Percentiles rank a stretch among this genome's conserved stretches.
phyloP scores from a whole-genome alignment of 768 basidiomycete genomes.

The Auriculariales sp. region DNA sequence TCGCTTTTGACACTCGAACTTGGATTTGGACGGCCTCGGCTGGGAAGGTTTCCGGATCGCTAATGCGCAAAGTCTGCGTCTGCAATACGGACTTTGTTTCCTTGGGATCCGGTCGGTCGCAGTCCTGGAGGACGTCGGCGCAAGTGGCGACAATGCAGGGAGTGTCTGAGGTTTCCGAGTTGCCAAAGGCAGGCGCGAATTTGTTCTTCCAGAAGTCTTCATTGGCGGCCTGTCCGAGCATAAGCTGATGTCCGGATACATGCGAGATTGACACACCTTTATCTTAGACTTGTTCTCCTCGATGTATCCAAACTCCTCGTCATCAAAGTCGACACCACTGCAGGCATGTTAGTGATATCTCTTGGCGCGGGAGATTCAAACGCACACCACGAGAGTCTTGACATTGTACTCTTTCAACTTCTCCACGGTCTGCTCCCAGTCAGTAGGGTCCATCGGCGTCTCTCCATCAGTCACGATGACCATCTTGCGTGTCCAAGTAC shows the following conservation, averaged over 20 bases:
- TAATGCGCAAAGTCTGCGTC: conserved; percentile 58
- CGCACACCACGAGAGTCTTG: conserved; percentile 58
- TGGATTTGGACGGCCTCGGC: conserved; percentile 64
- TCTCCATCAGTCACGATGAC: conserved; percentile 79
- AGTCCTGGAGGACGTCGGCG: conserved; percentile 47
- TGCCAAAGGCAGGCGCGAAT: conserved; percentile 24
- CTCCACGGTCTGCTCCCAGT: conserved; percentile 54
- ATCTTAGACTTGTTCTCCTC: conserved; percentile 55
- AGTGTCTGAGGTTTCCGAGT: too few relatives aligned
- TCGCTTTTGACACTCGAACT: conserved; percentile 70
- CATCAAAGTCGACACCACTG: conserved; percentile 85
- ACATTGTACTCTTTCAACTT: conserved; percentile 51
- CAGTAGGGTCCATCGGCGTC: conserved; percentile 52
- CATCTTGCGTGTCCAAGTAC: conserved; percentile 75
- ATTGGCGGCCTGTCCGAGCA: conserved; percentile 41
- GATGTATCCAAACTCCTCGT: conserved; percentile 44
- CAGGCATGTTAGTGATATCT: neutral
- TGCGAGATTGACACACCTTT: conserved; percentile 57
- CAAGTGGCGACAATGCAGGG: conserved; percentile 51
- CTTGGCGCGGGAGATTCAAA: conserved; percentile 10
- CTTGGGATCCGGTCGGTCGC: conserved; percentile 47
- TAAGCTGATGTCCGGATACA: too few relatives aligned
- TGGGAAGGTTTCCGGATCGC: conserved; percentile 48
- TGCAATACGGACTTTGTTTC: conserved; percentile 49
- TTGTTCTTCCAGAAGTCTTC: conserved; percentile 51